phyloP scores from a whole-genome alignment of 805 yeast species.

The Kluyveromyces dobzhanskii region DNA sequence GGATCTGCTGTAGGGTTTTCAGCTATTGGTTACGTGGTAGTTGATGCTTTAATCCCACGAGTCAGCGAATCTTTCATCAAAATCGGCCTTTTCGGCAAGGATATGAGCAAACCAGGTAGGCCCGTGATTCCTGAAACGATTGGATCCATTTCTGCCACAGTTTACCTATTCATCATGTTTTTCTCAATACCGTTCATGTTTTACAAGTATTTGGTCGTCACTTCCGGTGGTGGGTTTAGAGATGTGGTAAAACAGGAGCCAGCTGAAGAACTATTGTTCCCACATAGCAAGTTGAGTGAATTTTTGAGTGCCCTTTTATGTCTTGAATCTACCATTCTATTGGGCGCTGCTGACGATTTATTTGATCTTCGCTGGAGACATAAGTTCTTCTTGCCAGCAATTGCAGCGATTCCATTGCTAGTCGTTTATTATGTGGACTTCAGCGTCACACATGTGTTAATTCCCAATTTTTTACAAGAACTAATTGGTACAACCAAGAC shows the following conservation, averaged over 20 bases:
- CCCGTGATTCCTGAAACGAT: conserved; percentile 84
- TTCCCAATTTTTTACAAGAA: conserved; percentile 59
- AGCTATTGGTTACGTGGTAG: conserved; percentile 54
- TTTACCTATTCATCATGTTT: conserved; percentile 74
- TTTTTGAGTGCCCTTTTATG: conserved; percentile 80
- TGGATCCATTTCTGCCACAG: conserved; percentile 82
- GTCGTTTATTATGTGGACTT: conserved; percentile 90
- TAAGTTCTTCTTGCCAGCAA: conserved; percentile 90
- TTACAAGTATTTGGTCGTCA: conserved; percentile 60
- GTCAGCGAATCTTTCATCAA: conserved; percentile 58
- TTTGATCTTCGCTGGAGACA: conserved; percentile 97
- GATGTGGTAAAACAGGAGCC: conserved; percentile 15
- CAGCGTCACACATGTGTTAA: conserved; percentile 78
- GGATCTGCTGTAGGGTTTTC: conserved; percentile 57
- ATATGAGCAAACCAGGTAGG: conserved; percentile 63
- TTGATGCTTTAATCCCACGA: conserved; percentile 57
- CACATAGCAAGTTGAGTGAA: conserved; percentile 76
- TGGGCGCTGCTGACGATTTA: conserved; percentile 90
- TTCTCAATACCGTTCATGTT: conserved; percentile 84
- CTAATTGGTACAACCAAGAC: conserved; percentile 29
- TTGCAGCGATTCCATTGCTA: conserved; percentile 85
- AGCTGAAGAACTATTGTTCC: conserved; percentile 37
- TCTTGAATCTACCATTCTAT: conserved; percentile 69
- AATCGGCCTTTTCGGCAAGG: conserved; percentile 81
- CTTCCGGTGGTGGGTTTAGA: conserved; percentile 53